Evolutionary conservation across 2,329 filamentous ascomycete species (phyloP).

Genomic region (Leptographium lundbergii): DNA sequence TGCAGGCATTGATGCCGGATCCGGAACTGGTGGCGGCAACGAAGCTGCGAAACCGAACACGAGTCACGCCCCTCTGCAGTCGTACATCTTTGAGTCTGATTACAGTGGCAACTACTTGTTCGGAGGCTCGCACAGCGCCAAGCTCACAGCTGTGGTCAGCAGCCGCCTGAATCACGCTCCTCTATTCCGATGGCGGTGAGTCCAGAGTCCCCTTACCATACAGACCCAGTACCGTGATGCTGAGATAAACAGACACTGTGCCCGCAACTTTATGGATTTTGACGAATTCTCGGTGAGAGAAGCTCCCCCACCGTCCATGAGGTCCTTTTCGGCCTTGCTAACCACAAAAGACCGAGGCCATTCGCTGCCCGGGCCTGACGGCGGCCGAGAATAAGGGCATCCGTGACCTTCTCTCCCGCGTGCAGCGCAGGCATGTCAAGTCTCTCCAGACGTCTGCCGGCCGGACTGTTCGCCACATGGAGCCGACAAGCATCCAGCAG

Average conservation of each 20-base stretch:
- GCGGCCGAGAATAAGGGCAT: not conserved
- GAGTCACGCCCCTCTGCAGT: not conserved
- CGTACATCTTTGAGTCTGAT: not conserved
- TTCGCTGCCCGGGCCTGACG: not conserved
- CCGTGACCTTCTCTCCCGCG: slow-evolving; percentile 21
- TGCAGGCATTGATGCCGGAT: not conserved
- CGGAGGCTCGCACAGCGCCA: not conserved
- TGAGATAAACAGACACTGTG: not conserved
- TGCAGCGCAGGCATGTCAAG: slow-evolving; percentile 25
- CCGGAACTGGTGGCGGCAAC: too few species aligned
- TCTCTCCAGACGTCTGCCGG: slow-evolving; percentile 24
- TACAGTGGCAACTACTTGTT: not conserved
- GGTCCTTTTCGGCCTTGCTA: not conserved
- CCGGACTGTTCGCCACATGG: slow-evolving; percentile 27
- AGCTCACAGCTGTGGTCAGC: not conserved
- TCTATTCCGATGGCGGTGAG: slow-evolving; percentile 1
- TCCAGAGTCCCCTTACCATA: not conserved
- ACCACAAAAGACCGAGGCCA: not conserved
- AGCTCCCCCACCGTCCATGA: too few species aligned
- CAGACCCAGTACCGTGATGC: not conserved
- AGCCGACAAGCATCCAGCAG: slow-evolving; percentile 26
- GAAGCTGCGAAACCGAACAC: not conserved
- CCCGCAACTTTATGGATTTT: not conserved
- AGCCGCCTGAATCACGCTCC: not conserved
- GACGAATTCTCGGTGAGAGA: slow-evolving; percentile 1